Percentiles rank a stretch among this genome's conserved stretches.
Conservation (phyloP, 2,329 filamentous ascomycete genomes). For the Pyrenophora seminiperda region DNA sequence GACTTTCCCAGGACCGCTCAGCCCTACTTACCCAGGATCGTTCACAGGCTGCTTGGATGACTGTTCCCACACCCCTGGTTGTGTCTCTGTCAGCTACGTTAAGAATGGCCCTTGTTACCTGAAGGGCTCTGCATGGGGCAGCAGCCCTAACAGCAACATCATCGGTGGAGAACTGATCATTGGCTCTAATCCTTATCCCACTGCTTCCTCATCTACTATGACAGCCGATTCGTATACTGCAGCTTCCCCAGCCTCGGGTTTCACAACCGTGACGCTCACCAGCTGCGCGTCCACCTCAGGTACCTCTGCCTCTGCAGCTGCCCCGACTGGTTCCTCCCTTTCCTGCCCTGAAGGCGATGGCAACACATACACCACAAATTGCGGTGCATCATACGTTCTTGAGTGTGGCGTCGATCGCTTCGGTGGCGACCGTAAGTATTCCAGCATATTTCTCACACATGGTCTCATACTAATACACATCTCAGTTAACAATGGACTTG, state of each 20-base stretch:
- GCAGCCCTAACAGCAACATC: slow-evolving; percentile 12
- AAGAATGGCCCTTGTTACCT: slow-evolving; percentile 23
- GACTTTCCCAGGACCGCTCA: slow-evolving; percentile 2
- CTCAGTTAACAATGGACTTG: slow-evolving; percentile 15
- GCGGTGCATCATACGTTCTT: slow-evolving; percentile 26
- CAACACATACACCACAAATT: slow-evolving; percentile 16
- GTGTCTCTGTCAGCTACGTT: slow-evolving; percentile 29
- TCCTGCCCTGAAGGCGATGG: slow-evolving; percentile 26
- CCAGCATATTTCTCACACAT: background rate
- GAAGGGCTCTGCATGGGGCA: slow-evolving; percentile 14
- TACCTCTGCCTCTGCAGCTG: background rate
- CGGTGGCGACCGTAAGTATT: slow-evolving; percentile 26
- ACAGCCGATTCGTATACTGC: background rate
- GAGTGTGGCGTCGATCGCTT: slow-evolving; percentile 34
- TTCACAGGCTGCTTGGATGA: slow-evolving; percentile 24
- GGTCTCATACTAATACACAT: background rate
- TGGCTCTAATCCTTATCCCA: slow-evolving; percentile 4
- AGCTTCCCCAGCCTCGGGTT: background rate
- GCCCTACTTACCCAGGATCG: slow-evolving; percentile 16
- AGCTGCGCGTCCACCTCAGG: background rate
- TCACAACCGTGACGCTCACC: slow-evolving; percentile 18
- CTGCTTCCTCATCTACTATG: background rate
- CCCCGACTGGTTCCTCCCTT: background rate
- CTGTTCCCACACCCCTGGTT: slow-evolving; percentile 22
- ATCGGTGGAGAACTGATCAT: slow-evolving; percentile 23